These are phyloP conservation scores for Daphne laureola DNA, from an alignment of 441 rosid genomes.

Conservation along the genomic window DNA sequence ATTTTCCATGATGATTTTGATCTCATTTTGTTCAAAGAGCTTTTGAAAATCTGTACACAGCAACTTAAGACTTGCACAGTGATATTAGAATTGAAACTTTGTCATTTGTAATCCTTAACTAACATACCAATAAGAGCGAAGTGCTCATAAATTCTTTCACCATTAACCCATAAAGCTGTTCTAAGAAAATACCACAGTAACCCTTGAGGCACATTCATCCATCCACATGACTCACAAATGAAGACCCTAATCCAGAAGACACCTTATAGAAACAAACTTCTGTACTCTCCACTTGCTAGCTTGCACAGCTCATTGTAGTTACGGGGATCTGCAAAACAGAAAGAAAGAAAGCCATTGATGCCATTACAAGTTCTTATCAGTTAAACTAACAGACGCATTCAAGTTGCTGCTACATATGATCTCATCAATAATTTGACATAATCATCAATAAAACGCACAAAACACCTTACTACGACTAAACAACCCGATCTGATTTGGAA, in stretches of 20 bases:
- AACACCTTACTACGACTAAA: not conserved
- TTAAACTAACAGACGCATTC: not conserved
- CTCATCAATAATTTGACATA: not conserved
- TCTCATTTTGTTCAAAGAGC: no score
- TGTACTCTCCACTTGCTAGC: constrained; percentile 81
- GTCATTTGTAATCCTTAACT: no score
- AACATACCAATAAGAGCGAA: no score
- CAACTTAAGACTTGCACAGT: no score
- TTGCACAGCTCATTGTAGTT: constrained; percentile 78
- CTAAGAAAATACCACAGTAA: not conserved
- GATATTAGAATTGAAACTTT: no score
- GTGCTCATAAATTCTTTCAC: no score
- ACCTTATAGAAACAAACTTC: constrained; percentile 55
- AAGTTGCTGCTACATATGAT: not conserved
- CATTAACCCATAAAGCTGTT: no score
- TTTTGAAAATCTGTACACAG: no score
- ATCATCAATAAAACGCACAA: not conserved
- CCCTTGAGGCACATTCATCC: not conserved
- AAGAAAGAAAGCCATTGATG: not conserved
- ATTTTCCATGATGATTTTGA: no score
- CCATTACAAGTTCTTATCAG: not conserved
- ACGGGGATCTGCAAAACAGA: constrained; percentile 39
- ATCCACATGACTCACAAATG: constrained; percentile 1
- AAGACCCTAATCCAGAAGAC: not conserved
- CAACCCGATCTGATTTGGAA: not conserved